A percentile compares a stretch with the other conserved stretches of the same genome.
These are phyloP conservation scores for Aspergillus ochraceoroseus DNA, from an alignment of 2,329 filamentous ascomycete genomes.

Conservation along the genomic window DNA sequence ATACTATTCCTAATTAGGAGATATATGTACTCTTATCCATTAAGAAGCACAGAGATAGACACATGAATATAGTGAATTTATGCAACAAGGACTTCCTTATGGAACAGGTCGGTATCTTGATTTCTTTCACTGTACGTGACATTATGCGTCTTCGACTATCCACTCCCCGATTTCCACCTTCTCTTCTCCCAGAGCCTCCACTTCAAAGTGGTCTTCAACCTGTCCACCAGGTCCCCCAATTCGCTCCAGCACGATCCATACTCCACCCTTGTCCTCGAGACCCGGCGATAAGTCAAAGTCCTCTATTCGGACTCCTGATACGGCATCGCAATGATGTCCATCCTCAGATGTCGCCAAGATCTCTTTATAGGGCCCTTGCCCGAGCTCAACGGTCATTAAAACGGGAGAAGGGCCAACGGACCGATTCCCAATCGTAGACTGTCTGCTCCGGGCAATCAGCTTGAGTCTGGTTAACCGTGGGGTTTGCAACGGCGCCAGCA, in stretches of 20 bases:
- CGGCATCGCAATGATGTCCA: conserved; percentile 69
- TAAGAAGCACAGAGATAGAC: too few relatives aligned
- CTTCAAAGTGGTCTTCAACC: conserved; percentile 41
- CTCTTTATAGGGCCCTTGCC: conserved; percentile 63
- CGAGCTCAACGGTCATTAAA: conserved; percentile 67
- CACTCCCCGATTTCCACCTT: conserved; percentile 43
- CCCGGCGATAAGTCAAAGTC: conserved; percentile 70
- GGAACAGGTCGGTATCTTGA: too few relatives aligned
- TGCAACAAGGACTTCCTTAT: too few relatives aligned
- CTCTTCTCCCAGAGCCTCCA: conserved; percentile 43
- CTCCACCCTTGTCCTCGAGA: conserved; percentile 51
- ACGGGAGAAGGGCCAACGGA: conserved; percentile 50
- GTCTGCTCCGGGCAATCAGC: conserved; percentile 50
- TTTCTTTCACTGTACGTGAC: too few relatives aligned
- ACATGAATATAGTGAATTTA: too few relatives aligned
- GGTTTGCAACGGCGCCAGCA: conserved; percentile 50
- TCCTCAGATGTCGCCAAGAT: conserved; percentile 63
- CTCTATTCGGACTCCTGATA: conserved; percentile 61
- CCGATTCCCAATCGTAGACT: conserved; percentile 38
- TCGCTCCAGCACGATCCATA: conserved; percentile 79
- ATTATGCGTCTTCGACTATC: conserved; percentile 35
- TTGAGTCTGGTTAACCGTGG: conserved; percentile 58
- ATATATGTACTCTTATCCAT: too few relatives aligned
- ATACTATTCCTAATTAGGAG: too few relatives aligned
- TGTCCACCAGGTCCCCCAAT: conserved; percentile 59